These are phyloP conservation scores for Bromus sterilis DNA, from an alignment of 176 grass and related monocot species.

Conservation along the genomic window DNA sequence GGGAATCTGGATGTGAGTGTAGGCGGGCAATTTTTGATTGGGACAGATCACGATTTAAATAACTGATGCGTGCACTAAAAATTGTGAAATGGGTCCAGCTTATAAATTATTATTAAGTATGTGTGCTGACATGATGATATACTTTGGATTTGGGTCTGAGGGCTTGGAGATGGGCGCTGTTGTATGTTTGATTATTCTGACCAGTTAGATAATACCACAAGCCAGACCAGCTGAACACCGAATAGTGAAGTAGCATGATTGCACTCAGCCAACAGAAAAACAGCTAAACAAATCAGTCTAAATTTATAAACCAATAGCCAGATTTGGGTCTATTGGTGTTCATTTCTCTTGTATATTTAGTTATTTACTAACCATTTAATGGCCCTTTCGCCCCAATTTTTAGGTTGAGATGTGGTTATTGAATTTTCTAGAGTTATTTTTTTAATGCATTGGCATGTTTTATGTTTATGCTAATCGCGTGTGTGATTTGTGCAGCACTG, in stretches of 20 bases:
- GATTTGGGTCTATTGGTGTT: background rate
- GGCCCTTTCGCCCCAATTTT: background rate
- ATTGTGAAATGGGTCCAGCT: background rate
- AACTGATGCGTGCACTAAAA: background rate
- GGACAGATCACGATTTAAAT: background rate
- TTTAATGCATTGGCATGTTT: background rate
- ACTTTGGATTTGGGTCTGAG: background rate
- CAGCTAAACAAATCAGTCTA: background rate
- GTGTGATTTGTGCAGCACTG: constrained; percentile 45
- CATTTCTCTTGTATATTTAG: background rate
- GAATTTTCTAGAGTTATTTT: background rate
- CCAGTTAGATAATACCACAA: background rate
- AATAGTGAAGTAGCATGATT: background rate
- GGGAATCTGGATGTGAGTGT: background rate
- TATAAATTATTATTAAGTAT: background rate
- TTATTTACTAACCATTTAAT: background rate
- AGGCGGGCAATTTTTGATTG: background rate
- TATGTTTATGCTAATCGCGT: background rate
- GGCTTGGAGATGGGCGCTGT: background rate
- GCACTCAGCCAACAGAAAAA: background rate
- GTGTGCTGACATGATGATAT: background rate
- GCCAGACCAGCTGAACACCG: background rate
- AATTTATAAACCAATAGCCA: too few species aligned
- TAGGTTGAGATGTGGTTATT: background rate
- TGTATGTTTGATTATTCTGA: background rate